phyloP scores from a whole-genome alignment of 1,284 basidiomycete species.

The Lignosus rhinocerotis region DNA sequence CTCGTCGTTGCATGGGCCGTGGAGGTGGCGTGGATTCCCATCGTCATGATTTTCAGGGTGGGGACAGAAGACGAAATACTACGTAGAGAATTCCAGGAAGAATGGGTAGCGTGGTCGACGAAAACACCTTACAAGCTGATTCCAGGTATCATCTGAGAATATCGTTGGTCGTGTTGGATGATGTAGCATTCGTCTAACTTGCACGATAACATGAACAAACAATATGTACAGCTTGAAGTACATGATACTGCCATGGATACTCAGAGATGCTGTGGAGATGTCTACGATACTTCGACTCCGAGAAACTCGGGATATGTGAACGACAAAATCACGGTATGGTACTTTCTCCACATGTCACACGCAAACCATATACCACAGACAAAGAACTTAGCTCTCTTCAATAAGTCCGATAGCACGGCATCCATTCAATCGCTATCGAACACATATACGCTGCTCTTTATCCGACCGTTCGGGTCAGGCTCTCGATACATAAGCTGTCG shows the following conservation, averaged over 20 bases:
- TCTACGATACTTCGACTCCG: too few species aligned
- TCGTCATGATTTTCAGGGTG: conserved; percentile 15
- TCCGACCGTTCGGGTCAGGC: conserved; percentile 18
- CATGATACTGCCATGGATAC: too few species aligned
- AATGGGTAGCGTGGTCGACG: conserved; percentile 20
- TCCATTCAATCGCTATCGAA: conserved; percentile 25
- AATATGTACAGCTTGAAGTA: too few species aligned
- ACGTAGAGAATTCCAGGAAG: conserved; percentile 19
- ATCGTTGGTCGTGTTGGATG: not conserved
- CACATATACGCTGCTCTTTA: conserved; percentile 29
- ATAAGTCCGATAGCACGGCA: not conserved
- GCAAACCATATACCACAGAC: too few species aligned
- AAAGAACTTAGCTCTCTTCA: not conserved
- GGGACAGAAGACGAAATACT: conserved; percentile 19
- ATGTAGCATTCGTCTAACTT: not conserved
- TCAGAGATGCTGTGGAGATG: too few species aligned
- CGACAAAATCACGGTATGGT: not conserved
- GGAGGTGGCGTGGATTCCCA: conserved; percentile 15
- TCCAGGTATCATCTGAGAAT: conserved; percentile 12
- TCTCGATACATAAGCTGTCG: conserved; percentile 14
- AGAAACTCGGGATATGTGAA: too few species aligned
- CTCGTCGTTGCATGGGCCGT: conserved; percentile 14
- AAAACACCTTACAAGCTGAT: conserved; percentile 22
- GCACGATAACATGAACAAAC: too few species aligned
- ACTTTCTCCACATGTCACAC: too few species aligned